A percentile compares a stretch with the other conserved stretches of the same genome.
Conservation (phyloP, 2,329 filamentous ascomycete species). For the Fusarium xylarioides region DNA sequence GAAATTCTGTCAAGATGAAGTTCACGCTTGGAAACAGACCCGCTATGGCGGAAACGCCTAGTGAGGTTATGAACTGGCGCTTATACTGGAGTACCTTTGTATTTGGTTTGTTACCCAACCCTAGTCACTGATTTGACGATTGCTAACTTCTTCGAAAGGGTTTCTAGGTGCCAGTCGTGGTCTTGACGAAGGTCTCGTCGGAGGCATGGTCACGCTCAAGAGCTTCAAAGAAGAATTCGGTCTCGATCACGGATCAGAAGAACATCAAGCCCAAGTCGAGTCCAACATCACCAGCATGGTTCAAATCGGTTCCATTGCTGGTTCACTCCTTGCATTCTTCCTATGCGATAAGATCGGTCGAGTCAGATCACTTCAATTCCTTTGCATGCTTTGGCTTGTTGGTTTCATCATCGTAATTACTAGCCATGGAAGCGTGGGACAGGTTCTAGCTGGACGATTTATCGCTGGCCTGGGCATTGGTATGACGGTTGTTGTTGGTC, state of each 20-base stretch:
- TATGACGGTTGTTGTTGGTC: conserved; percentile 45
- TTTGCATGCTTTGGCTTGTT: conserved; percentile 3
- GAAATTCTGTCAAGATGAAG: conserved; percentile 4
- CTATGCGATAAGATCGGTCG: conserved; percentile 16
- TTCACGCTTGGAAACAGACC: conserved; percentile 18
- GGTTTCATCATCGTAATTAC: conserved; percentile 11
- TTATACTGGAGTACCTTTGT: conserved; percentile 25
- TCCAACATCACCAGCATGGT: conserved; percentile 77
- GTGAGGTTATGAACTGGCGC: conserved; percentile 18
- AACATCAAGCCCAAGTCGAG: conserved; percentile 67
- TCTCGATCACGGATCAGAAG: conserved; percentile 56
- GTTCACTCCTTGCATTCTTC: conserved; percentile 62
- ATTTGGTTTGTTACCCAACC: not conserved
- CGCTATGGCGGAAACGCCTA: conserved; percentile 22
- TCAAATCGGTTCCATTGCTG: conserved; percentile 72
- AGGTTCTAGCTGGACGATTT: conserved; percentile 5
- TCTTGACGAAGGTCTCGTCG: conserved; percentile 66
- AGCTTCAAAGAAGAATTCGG: conserved; percentile 65
- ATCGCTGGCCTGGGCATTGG: conserved; percentile 17
- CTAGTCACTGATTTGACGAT: accelerated
- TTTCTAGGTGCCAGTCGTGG: conserved; percentile 19
- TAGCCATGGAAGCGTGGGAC: conserved; percentile 10
- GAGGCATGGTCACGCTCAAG: conserved; percentile 67
- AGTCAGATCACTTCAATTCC: conserved; percentile 8
- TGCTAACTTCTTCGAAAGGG: not conserved